Evolutionary conservation across 176 grass and related monocot genomes (phyloP), one percentile per base, ranked within the genome.

Genomic region (Oryza coarctata): DNA sequence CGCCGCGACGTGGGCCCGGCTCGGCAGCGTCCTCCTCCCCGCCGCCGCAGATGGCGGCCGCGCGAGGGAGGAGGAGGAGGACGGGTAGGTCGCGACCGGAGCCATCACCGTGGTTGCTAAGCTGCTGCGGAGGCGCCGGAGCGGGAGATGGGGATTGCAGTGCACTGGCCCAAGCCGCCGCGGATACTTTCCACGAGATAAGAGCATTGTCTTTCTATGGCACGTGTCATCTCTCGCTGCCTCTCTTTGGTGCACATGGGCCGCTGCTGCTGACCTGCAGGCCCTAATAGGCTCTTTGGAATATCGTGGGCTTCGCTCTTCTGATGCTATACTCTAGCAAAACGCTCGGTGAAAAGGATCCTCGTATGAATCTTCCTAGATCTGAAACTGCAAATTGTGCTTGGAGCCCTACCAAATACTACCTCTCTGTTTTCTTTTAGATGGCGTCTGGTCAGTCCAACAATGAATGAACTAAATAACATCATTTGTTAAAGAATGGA

Each of bases 101-200:
- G 83, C 87, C 73, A 85, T 87, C 62, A 81, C 71, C 58, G 80
- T 10, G 14, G 69, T 35, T 33, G 23, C 12, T 50, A n/a, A n/a
- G 68, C 6, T 15, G 33, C 33, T 17, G 73, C 44, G 41, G 12
- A 43, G 32, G 65, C 10, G 22, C 39, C 50, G 69, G 39, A 74
- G 29, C 65, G 81, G 52, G 15, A 79, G 35, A 66, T 8, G 52
- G 52, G 22, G 55, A 60, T 60, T 23, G 22, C 55, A 3, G 0
- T 3, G 8, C n/a, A n/a, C n/a, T n/a, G n/a, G n/a, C n/a, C n/a
- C n/a, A 57, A 60, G 22, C 20, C 55, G 71, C 28, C 36, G 39
- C 40, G 73, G 87, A 81, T 80, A 85, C 85, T 73, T 77, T 39
- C 20, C 1, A 55, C 63, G 32, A 40, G 82, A 81, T 81, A 89